Base-by-base conservation (phyloP, 495 filamentous ascomycete genomes). In the Astrothelium macrocarpum region DNA sequence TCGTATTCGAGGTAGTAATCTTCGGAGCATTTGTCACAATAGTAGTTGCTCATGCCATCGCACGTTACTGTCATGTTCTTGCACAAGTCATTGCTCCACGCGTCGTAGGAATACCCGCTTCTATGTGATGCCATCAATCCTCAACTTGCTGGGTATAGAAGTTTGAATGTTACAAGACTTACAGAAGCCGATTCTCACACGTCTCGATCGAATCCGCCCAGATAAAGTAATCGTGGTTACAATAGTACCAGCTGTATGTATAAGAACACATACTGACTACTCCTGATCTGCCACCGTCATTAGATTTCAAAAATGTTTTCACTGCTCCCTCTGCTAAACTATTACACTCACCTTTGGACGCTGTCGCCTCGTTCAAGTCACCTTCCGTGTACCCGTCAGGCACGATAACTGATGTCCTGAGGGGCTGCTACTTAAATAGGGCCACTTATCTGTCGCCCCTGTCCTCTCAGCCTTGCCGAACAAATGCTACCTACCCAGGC, bases 61-160 rank as follows among this genome's bases (percentile, higher is more conserved):
- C 49, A 56, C 5, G 25, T 28, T 18, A 74, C 72, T 5, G 62
- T 62, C 69, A 71, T 70, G 62, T 74, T 71, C 67, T 72, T 72
- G 69, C 72, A 74, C 71, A 74, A 71, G 59, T 74, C 72, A 64
- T 71, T 71, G 66, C 67, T 70, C 72, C 72, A 74, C 18, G 69
- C 71, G 56, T 74, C 72, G 67, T 72, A 71, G 12, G 72, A 74
- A 64, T 74, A 72, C 26, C 70, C 71, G 56, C 49, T 56, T 25
- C 49, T 56, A 56, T 56, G 5, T 9, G 20, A 11, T 29, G 16
- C 25, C 7, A 56, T 28, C 29, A 29, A 29, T n/a, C 2, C 29
- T 56, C 25, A 9, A 28, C 9, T 16, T 29, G 20, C 16, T 11
- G 12, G n/a, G 12, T n/a, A 25, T 5, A 56, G 9, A 11, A 56